A percentile compares a stretch with the other conserved stretches of the same genome.
phyloP scores from a whole-genome alignment of 2,329 filamentous ascomycete species.

The Aspergillus caelatus region DNA sequence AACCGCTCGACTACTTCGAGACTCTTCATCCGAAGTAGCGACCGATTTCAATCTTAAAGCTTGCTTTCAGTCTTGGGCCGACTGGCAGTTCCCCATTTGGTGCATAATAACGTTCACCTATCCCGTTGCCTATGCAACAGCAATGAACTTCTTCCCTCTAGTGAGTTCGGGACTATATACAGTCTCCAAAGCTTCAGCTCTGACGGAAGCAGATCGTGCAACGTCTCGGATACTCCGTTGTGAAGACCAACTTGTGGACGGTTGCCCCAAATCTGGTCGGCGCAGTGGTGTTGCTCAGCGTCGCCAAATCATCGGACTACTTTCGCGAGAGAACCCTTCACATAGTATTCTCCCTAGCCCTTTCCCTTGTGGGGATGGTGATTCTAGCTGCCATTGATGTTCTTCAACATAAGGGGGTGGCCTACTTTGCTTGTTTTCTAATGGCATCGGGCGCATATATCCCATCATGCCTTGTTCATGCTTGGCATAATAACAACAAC shows the following conservation, averaged over 20 bases:
- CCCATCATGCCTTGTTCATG: constrained; percentile 51
- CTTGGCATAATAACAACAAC: constrained; percentile 59
- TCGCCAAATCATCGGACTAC: constrained; percentile 50
- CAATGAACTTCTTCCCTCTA: constrained; percentile 53
- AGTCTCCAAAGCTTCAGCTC: background rate
- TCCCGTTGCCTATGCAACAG: constrained; percentile 51
- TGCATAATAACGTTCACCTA: constrained; percentile 53
- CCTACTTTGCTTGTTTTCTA: constrained; percentile 56
- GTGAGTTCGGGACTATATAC: background rate
- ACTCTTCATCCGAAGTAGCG: constrained; percentile 46
- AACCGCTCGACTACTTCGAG: constrained; percentile 47
- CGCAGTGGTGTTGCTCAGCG: constrained; percentile 49
- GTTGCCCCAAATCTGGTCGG: constrained; percentile 38
- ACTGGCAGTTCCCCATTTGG: constrained; percentile 48
- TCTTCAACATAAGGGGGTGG: constrained; percentile 44
- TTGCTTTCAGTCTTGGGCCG: constrained; percentile 48
- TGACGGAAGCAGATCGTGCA: constrained; percentile 38
- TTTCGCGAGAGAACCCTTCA: constrained; percentile 52
- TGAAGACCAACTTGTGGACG: constrained; percentile 54
- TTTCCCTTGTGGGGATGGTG: constrained; percentile 50
- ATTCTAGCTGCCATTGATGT: constrained; percentile 50
- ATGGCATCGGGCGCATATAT: constrained; percentile 50
- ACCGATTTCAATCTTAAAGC: constrained; percentile 44
- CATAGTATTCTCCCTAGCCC: constrained; percentile 42
- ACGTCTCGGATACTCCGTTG: constrained; percentile 47